Evolutionary conservation across 495 filamentous ascomycete genomes (phyloP).

Genomic region (Talaromyces liani): DNA sequence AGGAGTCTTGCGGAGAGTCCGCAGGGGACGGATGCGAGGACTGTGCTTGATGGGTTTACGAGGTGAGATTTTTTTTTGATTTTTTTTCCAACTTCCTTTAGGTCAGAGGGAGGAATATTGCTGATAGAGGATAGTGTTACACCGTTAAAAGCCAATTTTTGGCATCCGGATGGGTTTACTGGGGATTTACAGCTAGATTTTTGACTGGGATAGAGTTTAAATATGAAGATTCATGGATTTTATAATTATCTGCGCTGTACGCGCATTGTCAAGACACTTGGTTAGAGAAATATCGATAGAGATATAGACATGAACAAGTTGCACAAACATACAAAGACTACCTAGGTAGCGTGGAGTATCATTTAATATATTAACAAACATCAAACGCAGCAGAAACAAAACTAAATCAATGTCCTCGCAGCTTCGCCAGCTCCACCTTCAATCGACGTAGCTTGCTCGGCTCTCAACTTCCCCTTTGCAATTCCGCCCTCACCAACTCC

Average conservation of each 20-base stretch:
- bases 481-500: slow-evolving; percentile 77
- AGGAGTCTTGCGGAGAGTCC: slow-evolving; percentile 36
- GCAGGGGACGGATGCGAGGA: slow-evolving; percentile 91
- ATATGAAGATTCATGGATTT: background rate
- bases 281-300: slow-evolving; percentile 1
- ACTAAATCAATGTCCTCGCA: slow-evolving; percentile 54
- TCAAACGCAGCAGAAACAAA: slow-evolving; percentile 8
- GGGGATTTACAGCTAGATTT: slow-evolving; percentile 60
- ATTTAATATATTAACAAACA: slow-evolving; percentile 10
- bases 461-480: slow-evolving; percentile 68
- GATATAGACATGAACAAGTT: background rate
- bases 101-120: background rate
- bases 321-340: slow-evolving; percentile 1
- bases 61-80: slow-evolving; percentile 24
- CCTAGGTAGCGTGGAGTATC: slow-evolving; percentile 9
- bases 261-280: slow-evolving; percentile 2
- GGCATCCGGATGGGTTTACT: slow-evolving; percentile 62
- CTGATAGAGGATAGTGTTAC: slow-evolving; percentile 65
- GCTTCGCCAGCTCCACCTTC: slow-evolving; percentile 75
- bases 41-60: slow-evolving; percentile 64
- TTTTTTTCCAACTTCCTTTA: too few species aligned
- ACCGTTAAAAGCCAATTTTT: slow-evolving; percentile 85
- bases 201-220: background rate
- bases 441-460: slow-evolving; percentile 60
- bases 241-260: slow-evolving; percentile 2